Percentiles rank a stretch among this genome's conserved stretches.
Conservation (phyloP, 2,329 filamentous ascomycete species). For the Fusarium sp. region DNA sequence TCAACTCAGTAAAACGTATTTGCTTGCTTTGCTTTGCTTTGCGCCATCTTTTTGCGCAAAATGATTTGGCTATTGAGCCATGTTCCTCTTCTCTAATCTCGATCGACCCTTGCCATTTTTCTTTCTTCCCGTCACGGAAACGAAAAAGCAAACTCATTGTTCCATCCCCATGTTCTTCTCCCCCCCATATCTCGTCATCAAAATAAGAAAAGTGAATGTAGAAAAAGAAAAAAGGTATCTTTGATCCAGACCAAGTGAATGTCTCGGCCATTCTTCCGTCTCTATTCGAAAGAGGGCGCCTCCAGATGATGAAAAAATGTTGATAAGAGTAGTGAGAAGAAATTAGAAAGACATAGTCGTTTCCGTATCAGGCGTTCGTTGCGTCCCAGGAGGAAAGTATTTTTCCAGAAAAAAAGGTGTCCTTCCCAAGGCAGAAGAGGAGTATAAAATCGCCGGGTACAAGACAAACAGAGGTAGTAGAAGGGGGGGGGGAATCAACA, state of each 20-base stretch:
- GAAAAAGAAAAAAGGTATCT: slow-evolving; percentile 34
- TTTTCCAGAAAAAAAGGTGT: slow-evolving; percentile 7
- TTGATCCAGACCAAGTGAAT: slow-evolving; percentile 34
- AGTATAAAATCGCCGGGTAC: slow-evolving; percentile 2
- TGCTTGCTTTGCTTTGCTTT: not conserved
- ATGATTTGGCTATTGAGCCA: slow-evolving; percentile 29
- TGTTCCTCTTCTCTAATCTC: slow-evolving; percentile 31
- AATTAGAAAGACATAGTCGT: slow-evolving; percentile 25
- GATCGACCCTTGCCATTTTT: slow-evolving; percentile 5
- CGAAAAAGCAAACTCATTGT: not conserved
- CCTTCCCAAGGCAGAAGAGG: slow-evolving; percentile 7
- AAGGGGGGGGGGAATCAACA: slow-evolving; percentile 12
- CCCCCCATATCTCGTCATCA: slow-evolving; percentile 17
- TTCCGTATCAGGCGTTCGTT: slow-evolving; percentile 24
- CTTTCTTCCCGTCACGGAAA: slow-evolving; percentile 4
- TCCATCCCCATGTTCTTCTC: not conserved
- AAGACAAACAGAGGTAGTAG: slow-evolving; percentile 3
- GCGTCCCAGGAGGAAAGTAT: slow-evolving; percentile 10
- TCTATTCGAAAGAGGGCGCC: slow-evolving; percentile 38
- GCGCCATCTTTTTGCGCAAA: slow-evolving; percentile 28
- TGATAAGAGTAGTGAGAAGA: not conserved
- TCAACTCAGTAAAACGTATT: slow-evolving; percentile 31
- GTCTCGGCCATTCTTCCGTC: slow-evolving; percentile 36
- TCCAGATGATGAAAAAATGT: slow-evolving; percentile 22
- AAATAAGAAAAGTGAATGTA: slow-evolving; percentile 12